Conservation (phyloP, 2,329 filamentous ascomycete genomes). For the Beauveria rudraprayagi region DNA sequence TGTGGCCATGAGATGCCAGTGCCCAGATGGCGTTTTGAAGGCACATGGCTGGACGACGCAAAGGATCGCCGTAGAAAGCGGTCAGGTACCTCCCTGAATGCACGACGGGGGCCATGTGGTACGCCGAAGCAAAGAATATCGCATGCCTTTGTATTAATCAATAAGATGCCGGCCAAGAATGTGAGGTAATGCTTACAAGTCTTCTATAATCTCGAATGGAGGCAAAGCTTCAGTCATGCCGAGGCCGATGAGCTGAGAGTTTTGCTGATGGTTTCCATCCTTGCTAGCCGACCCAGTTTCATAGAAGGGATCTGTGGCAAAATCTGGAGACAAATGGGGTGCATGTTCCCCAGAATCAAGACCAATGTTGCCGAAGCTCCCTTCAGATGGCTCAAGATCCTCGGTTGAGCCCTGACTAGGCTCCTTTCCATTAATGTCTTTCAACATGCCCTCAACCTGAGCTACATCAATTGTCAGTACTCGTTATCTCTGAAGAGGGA, state of each 20-base stretch:
- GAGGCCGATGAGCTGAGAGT: constrained; percentile 56
- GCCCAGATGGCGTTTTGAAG: constrained; percentile 85
- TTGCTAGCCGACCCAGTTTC: neutral
- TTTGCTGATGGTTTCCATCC: constrained; percentile 11
- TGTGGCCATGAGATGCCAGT: constrained; percentile 61
- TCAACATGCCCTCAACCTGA: constrained; percentile 75
- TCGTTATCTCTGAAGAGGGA: neutral
- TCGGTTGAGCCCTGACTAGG: constrained; percentile 17
- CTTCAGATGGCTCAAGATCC: constrained; percentile 10
- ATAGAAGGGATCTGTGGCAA: neutral
- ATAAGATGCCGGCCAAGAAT: neutral
- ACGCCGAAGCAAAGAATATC: constrained; percentile 67
- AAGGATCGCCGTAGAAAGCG: constrained; percentile 61
- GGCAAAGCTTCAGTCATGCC: constrained; percentile 79
- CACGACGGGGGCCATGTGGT: constrained; percentile 67
- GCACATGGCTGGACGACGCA: constrained; percentile 72
- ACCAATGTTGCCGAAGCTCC: neutral
- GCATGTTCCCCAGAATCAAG: neutral
- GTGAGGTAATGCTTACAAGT: constrained; percentile 52
- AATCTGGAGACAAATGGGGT: neutral
- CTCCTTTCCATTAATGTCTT: constrained; percentile 46
- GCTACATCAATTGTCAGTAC: constrained; percentile 37
- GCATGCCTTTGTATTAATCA: constrained; percentile 45
- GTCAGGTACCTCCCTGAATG: constrained; percentile 69
- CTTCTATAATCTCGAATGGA: constrained; percentile 69